Evolutionary conservation across 2,329 filamentous ascomycete genomes (phyloP), one percentile per base, ranked within the genome.

Genomic region (Neonectria sp.): DNA sequence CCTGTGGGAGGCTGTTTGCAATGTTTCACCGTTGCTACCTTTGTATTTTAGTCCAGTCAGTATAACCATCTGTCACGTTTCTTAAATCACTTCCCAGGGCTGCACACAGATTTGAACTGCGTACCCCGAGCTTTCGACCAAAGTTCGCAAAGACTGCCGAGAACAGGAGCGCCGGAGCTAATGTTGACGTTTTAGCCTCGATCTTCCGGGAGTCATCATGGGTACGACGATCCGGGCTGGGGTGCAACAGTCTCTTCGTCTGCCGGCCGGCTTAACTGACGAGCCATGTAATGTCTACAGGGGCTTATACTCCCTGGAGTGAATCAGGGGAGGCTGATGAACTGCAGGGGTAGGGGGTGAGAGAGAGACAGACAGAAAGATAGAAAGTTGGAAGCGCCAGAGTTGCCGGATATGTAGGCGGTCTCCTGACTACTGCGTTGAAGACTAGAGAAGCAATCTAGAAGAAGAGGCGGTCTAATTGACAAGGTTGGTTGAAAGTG

Each of bases 341-440:
- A 45, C 49, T 62, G 59, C 59, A 62, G 40, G 59, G 40, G 40
- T 11, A 27, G 49, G 59, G 37, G 46, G 49, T 4, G 33, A 31
- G 48, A 37, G 4, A 60, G 37, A 35, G 17, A 33, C 25, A 13
- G 24, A 49, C 4, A n/a, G 3, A 13, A 35, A 35, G 11, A 13
- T 3, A 35, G 12, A 9, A 9, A 9, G 11, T 4, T 13, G 33
- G 33, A 40, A n/a, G 37, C 37, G 37, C 17, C 37, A 40, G n/a
- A 45, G 40, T 35, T 48, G 40, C 6, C 29, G 29, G 27, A 48
- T n/a, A 48, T 48, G 59, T 40, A 46, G 40, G 11, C 3, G 4
- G n/a, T 60, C 48, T 33, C 49, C 24, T 43, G 48, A 31, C 25
- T 31, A 46, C n/a, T n/a, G 51, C n/a, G 33, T 13, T 35, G 27